These are phyloP conservation scores for Neonectria coccinea DNA, from an alignment of 2,329 filamentous ascomycete genomes.

Conservation along the genomic window DNA sequence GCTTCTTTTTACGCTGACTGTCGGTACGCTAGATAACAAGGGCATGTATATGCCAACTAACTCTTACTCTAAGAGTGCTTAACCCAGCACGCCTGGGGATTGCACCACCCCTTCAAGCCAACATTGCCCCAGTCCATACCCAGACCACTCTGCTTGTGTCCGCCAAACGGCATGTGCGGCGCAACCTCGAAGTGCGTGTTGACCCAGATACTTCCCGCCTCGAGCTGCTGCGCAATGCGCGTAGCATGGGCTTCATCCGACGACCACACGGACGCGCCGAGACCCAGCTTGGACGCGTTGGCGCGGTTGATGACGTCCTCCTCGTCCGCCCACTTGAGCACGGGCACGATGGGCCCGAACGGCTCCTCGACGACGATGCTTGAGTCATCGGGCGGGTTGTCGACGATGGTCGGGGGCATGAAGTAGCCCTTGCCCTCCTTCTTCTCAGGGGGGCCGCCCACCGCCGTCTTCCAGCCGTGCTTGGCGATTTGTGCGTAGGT, in stretches of 20 bases:
- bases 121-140: constrained; percentile 58
- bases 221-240: constrained; percentile 64
- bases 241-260: constrained; percentile 63
- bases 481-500: constrained; percentile 62
- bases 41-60: no score
- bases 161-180: constrained; percentile 58
- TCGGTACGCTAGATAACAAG: no score
- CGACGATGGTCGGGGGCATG: constrained; percentile 69
- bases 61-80: constrained; percentile 12
- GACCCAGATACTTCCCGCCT: constrained; percentile 71
- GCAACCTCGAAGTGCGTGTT: constrained; percentile 61
- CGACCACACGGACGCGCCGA: constrained; percentile 70
- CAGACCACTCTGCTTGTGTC: constrained; percentile 64
- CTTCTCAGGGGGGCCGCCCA: constrained; percentile 38
- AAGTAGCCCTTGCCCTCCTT: constrained; percentile 61
- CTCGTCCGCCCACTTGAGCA: constrained; percentile 71
- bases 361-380: constrained; percentile 68
- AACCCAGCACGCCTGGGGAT: constrained; percentile 26
- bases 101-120: constrained; percentile 35
- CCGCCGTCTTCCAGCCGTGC: constrained; percentile 56
- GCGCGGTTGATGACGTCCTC: constrained; percentile 68
- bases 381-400: constrained; percentile 68
- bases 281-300: constrained; percentile 64
- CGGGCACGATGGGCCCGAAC: constrained; percentile 70
- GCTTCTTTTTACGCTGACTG: no score